Evolutionary conservation across 768 basidiomycete species (phyloP).

Genomic region (Tricholomella constricta): DNA sequence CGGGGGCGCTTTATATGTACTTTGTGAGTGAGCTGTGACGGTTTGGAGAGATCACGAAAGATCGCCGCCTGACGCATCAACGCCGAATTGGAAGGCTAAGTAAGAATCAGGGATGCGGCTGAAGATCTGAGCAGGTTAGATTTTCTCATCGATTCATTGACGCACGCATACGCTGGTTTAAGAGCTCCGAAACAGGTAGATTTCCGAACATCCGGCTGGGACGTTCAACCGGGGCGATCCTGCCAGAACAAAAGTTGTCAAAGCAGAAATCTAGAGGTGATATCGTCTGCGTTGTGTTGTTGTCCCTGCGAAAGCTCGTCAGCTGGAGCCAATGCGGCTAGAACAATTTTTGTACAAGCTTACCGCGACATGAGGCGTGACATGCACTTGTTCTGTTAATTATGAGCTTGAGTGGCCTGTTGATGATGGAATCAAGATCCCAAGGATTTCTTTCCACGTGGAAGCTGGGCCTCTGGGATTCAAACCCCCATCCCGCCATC

Average conservation of each 20-base stretch:
- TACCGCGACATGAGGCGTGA: conserved; percentile 12
- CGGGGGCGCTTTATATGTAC: conserved; percentile 13
- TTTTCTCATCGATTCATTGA: conserved; percentile 10
- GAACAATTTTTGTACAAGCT: conserved; percentile 6
- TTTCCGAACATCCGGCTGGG: background rate
- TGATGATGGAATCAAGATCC: conserved; percentile 8
- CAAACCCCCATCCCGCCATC: no score
- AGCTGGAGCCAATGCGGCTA: background rate
- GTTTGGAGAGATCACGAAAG: conserved; percentile 19
- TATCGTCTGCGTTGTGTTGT: background rate
- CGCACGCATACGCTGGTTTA: background rate
- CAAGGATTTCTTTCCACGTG: no score
- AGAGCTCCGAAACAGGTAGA: background rate
- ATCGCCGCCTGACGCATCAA: conserved; percentile 18
- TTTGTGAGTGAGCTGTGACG: conserved; percentile 13
- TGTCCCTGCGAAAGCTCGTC: conserved; percentile 1
- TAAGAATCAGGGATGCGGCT: conserved; percentile 4
- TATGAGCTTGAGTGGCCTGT: background rate
- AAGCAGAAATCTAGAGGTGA: background rate
- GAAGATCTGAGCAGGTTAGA: conserved; percentile 14
- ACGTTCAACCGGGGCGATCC: background rate
- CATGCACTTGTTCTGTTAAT: conserved; percentile 9
- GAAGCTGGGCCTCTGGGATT: no score
- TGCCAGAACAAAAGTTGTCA: background rate
- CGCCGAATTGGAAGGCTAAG: conserved; percentile 15